Base-by-base conservation (phyloP, 1,284 basidiomycete species). In the Mycosarcoma mackinlayi region DNA sequence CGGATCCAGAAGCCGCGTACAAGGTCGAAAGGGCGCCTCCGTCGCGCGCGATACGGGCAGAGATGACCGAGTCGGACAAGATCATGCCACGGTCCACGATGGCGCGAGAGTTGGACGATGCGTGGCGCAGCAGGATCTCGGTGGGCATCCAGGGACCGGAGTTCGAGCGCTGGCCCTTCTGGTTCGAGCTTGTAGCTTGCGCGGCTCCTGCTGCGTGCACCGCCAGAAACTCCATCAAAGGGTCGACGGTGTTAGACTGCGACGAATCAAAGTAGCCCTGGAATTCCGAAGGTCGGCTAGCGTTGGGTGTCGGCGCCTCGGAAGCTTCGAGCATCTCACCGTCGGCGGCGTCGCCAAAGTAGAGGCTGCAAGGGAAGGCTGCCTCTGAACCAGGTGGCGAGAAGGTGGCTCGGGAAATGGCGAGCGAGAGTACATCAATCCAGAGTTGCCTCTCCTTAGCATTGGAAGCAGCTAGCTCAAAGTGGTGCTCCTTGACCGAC, bases 51-150 rank as follows among this genome's bases (percentile, higher is more conserved):
- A 65, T 59, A 16, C 76, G 69, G n/a, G 75, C 74, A n/a, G 68
- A 65, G 31, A 77, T 66, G 49, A 74, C 71, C 18, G 69, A 54
- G 37, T 81, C 78, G 13, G 79, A 78, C 39, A 81, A 73, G 24
- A 81, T 42, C 79, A 81, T 82, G 16, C 73, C 72, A 9, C 77
- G 74, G 46, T 82, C 77, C 21, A 76, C 69, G 24, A 70, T 66
- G 18, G 71, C 67, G 23, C 78, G 72, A 30, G 73, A 73, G 38
- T 76, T 75, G 37, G 75, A 42, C 14, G 78, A 75, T 4, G 76
- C 73, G 48, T 79, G 75, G 19, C 77, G 66, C 40, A 79, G 57
- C 41, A 72, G 41, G 46, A 77, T 71, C 54, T 79, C 74, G 35
- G 67, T 73, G 8, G 69, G 69, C 55, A 73, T 60, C 69, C 69